Evolutionary conservation across 345 rosid genomes (phyloP).

Genomic region (Aethionema arabicum): DNA sequence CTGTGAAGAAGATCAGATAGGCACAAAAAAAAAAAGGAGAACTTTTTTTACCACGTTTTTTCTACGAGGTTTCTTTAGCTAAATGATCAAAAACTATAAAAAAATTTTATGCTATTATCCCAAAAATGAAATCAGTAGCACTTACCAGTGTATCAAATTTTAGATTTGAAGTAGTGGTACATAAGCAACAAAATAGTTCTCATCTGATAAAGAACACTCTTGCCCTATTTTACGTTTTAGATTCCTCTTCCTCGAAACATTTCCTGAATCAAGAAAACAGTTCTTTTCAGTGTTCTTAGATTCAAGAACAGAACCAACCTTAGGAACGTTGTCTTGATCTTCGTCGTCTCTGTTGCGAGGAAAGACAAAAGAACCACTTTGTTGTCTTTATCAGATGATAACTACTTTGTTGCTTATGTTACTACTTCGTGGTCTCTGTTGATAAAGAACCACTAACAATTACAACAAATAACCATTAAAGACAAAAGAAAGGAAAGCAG

Average conservation of each 20-base stretch:
- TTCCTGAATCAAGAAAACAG: slow-evolving; percentile 21
- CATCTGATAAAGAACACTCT: slow-evolving; percentile 3
- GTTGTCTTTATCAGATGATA: slow-evolving; percentile 6
- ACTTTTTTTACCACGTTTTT: no score
- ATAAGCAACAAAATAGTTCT: slow-evolving; percentile 24
- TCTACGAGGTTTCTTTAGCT: no score
- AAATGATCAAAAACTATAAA: no score
- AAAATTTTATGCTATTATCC: no score
- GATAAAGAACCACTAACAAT: no score
- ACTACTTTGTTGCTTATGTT: slow-evolving; percentile 27
- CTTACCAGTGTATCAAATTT: slow-evolving; percentile 11
- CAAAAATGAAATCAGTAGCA: slow-evolving; percentile 12
- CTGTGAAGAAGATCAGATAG: no score
- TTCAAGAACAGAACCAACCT: slow-evolving; percentile 10
- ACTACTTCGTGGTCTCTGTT: no score
- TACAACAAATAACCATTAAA: no score
- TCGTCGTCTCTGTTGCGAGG: slow-evolving; percentile 11
- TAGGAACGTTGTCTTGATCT: background rate
- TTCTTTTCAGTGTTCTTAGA: background rate
- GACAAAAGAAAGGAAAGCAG: no score
- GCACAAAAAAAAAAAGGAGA: no score
- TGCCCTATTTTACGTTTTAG: slow-evolving; percentile 2
- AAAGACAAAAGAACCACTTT: no score
- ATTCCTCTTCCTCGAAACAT: slow-evolving; percentile 1
- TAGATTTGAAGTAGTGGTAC: slow-evolving; percentile 32